phyloP scores from a whole-genome alignment of 2,329 filamentous ascomycete species.

The Knoxdaviesia capensis region DNA sequence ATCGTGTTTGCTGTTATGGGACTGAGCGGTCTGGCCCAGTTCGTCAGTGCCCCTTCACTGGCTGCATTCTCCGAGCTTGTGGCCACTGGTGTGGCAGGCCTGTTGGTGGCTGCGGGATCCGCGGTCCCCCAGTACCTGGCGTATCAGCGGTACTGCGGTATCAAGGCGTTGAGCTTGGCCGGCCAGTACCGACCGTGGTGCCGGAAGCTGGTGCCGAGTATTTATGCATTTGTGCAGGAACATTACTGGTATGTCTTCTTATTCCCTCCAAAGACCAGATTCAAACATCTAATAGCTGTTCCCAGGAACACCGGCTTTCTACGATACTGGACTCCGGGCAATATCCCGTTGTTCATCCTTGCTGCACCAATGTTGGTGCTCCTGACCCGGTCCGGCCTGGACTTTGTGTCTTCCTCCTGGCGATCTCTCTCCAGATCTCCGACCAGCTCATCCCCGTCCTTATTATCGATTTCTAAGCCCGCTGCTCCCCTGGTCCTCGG shows the following conservation, averaged over 20 bases:
- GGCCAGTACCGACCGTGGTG: constrained; percentile 49
- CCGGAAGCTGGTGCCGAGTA: constrained; percentile 49
- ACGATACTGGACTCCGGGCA: constrained; percentile 73
- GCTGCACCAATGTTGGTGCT: constrained; percentile 59
- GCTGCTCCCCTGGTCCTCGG: constrained; percentile 19
- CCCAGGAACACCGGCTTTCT: constrained; percentile 71
- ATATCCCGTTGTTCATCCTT: constrained; percentile 72
- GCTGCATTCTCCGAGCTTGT: constrained; percentile 29
- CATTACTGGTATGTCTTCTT: constrained; percentile 58
- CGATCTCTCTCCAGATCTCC: neutral
- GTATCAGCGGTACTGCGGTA: constrained; percentile 48
- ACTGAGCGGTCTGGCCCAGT: constrained; percentile 15
- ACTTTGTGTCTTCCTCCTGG: neutral
- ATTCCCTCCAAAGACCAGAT: constrained; percentile 1
- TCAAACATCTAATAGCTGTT: neutral
- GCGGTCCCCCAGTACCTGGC: constrained; percentile 55
- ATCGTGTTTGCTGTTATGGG: constrained; percentile 44
- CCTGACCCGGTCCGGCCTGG: constrained; percentile 19
- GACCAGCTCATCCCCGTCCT: neutral
- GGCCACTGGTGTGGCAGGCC: constrained; percentile 44
- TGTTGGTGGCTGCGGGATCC: constrained; percentile 46
- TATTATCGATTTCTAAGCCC: constrained; percentile 1
- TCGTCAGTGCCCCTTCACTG: constrained; percentile 10
- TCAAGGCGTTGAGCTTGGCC: constrained; percentile 9
- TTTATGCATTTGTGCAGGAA: constrained; percentile 77